Percentiles rank a stretch among this genome's conserved stretches.
phyloP scores from a whole-genome alignment of 2,329 filamentous ascomycete genomes.

The Chalaropsis thielavioides region DNA sequence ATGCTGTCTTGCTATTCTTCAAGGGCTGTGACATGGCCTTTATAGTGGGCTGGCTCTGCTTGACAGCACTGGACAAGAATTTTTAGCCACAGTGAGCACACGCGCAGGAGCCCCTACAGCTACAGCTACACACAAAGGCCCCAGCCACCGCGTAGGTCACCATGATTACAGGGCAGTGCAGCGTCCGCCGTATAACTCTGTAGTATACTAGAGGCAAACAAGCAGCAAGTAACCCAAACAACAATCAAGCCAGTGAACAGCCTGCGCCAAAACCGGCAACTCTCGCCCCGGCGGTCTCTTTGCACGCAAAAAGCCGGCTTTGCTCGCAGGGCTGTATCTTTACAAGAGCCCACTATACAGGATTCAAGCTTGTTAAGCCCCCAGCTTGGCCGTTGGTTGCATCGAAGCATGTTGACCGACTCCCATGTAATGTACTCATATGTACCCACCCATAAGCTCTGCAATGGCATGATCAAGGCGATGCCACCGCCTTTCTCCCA shows the following conservation, averaged over 20 bases:
- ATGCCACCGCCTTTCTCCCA: slow-evolving; percentile 3
- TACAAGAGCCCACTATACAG: background rate
- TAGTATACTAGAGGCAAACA: background rate
- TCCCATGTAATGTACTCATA: background rate
- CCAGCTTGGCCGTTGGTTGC: background rate
- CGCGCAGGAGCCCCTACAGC: background rate
- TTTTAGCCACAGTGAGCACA: background rate
- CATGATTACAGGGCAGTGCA: background rate
- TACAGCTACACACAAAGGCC: background rate
- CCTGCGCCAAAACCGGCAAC: background rate
- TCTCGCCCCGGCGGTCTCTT: background rate
- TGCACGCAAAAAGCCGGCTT: background rate
- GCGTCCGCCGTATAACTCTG: background rate
- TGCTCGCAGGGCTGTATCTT: background rate
- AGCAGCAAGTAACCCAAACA: background rate
- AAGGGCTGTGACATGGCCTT: background rate
- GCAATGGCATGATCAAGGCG: background rate
- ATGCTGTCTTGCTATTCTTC: background rate
- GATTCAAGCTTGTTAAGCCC: background rate
- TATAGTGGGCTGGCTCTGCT: background rate
- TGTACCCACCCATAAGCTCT: background rate
- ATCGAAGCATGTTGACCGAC: background rate
- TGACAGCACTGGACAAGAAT: background rate
- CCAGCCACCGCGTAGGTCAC: background rate
- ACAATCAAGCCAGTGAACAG: background rate